phyloP scores from a whole-genome alignment of 495 filamentous ascomycete genomes.

The Tuber umbilicatum region DNA sequence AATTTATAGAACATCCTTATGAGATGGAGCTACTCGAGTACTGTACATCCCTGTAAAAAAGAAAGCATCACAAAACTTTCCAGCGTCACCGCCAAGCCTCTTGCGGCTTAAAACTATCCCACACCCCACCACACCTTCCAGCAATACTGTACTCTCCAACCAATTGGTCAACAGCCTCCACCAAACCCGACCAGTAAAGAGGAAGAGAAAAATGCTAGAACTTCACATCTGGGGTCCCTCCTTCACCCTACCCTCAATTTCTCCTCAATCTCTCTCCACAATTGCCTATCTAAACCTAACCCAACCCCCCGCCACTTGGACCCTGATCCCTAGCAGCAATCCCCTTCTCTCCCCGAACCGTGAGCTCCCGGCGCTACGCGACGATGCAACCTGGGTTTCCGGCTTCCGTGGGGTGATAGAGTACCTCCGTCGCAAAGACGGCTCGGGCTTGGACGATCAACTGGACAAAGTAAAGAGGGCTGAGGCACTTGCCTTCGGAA shows the following conservation, averaged over 20 bases:
- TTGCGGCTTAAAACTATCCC: slow-evolving; percentile 18
- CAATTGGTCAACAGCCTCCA: not conserved
- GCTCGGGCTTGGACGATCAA: slow-evolving; percentile 13
- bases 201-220: slow-evolving; percentile 51
- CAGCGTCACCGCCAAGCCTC: slow-evolving; percentile 18
- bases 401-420: slow-evolving; percentile 69
- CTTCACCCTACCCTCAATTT: slow-evolving; percentile 79
- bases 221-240: slow-evolving; percentile 89
- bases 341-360: slow-evolving; percentile 67
- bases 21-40: slow-evolving; percentile 4
- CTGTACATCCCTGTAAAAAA: not conserved
- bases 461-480: slow-evolving; percentile 44
- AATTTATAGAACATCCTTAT: not conserved
- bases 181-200: not conserved
- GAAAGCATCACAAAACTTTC: not conserved
- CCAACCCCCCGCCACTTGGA: slow-evolving; percentile 59
- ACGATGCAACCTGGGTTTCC: slow-evolving; percentile 57
- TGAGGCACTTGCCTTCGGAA: slow-evolving; percentile 44
- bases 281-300: slow-evolving; percentile 62
- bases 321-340: slow-evolving; percentile 67
- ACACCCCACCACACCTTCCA: not conserved
- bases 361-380: slow-evolving; percentile 67
- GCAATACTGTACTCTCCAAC: not conserved
- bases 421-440: slow-evolving; percentile 55
- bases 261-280: slow-evolving; percentile 75